phyloP scores from a whole-genome alignment of 164 flowering plant genomes.

The Tetracentron sinense region DNA sequence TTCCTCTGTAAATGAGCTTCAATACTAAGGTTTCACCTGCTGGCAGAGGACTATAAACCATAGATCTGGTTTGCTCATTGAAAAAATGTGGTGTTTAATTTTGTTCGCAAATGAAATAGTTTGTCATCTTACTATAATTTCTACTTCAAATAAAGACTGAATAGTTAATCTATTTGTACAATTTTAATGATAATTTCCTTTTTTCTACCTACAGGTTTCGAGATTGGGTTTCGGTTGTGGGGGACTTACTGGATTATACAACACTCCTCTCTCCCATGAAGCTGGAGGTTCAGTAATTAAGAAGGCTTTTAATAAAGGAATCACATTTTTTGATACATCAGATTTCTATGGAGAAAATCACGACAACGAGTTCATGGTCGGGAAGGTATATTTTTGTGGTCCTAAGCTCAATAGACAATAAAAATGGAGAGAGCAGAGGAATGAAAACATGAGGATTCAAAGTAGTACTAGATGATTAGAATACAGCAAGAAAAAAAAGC shows the following conservation, averaged over 20 bases:
- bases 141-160: neutral
- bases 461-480: too few species aligned
- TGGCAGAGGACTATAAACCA: too few species aligned
- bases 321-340: slow-evolving; percentile 40
- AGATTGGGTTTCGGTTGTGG: slow-evolving; percentile 39
- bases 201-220: slow-evolving; percentile 29
- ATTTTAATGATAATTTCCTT: too few species aligned
- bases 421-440: too few species aligned
- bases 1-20: too few species aligned
- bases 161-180: neutral
- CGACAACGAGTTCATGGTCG: slow-evolving; percentile 35
- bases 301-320: slow-evolving; percentile 33
- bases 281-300: slow-evolving; percentile 29
- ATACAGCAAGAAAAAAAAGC: too few species aligned
- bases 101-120: too few species aligned
- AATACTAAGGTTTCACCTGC: too few species aligned
- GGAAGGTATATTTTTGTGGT: slow-evolving; percentile 26
- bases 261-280: slow-evolving; percentile 35
- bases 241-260: neutral
- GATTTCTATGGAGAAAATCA: slow-evolving; percentile 26
- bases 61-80: too few species aligned
- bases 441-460: too few species aligned
- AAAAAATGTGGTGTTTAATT: too few species aligned
- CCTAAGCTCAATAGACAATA: too few species aligned
- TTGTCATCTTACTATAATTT: neutral